phyloP scores from a whole-genome alignment of 805 yeast species.

The Yarrowia sp. region DNA sequence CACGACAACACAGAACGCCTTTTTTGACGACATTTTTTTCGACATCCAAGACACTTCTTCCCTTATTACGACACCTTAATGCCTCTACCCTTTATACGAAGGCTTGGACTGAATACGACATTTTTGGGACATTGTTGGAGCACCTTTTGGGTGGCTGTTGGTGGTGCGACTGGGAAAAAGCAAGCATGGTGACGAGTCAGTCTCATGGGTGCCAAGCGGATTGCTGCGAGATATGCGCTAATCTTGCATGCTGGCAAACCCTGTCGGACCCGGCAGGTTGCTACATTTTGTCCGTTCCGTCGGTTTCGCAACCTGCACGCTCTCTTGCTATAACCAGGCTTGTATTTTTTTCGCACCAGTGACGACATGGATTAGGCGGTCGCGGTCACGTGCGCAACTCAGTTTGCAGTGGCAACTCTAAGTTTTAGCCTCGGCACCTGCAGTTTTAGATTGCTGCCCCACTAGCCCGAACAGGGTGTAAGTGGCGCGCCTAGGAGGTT shows the following conservation, averaged over 20 bases:
- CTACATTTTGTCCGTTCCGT: background rate
- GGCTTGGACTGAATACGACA: too few relatives aligned
- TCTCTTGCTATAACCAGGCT: background rate
- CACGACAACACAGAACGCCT: too few relatives aligned
- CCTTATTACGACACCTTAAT: too few relatives aligned
- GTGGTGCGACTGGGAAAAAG: too few relatives aligned
- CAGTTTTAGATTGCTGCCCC: slow-evolving; percentile 28
- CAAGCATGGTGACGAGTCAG: too few relatives aligned
- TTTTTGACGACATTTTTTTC: too few relatives aligned
- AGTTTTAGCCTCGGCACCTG: slow-evolving; percentile 26
- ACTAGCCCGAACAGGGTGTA: background rate
- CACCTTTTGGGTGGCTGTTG: too few relatives aligned
- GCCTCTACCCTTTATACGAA: too few relatives aligned
- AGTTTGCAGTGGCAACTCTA: background rate
- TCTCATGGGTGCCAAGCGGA: too few relatives aligned
- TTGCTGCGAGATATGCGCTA: background rate
- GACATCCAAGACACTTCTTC: too few relatives aligned
- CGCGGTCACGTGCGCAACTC: slow-evolving; percentile 5
- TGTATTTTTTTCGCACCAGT: background rate
- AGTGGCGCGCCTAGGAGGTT: too few relatives aligned
- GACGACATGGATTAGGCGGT: slow-evolving; percentile 30
- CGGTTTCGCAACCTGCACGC: background rate
- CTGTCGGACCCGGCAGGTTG: background rate
- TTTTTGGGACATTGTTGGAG: too few relatives aligned
- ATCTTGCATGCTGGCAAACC: background rate